A percentile compares a stretch with the other conserved stretches of the same genome.
Conservation (phyloP, 768 basidiomycete genomes). For the Tulasnella calospora region DNA sequence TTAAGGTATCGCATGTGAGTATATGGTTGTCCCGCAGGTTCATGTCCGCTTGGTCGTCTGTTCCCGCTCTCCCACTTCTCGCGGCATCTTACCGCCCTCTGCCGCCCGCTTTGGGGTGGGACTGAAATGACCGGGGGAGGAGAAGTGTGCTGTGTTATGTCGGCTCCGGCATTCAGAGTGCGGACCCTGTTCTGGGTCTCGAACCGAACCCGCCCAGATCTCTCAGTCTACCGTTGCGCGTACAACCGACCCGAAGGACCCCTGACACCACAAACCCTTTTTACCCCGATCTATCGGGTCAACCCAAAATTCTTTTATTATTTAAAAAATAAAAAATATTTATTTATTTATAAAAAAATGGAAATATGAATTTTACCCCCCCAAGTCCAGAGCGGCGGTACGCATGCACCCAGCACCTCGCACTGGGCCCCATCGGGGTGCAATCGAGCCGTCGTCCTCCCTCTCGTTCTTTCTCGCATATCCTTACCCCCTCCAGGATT, state of each 20-base stretch:
- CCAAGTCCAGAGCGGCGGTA: not conserved
- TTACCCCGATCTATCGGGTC: not conserved
- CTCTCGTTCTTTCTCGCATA: not conserved
- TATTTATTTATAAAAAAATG: not conserved
- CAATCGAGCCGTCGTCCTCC: not conserved
- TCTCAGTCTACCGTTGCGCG: not conserved
- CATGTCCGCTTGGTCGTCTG: not conserved
- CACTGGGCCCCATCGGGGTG: not conserved
- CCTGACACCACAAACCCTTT: not conserved
- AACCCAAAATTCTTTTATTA: not conserved
- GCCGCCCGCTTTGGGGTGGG: not conserved
- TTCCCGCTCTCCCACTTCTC: not conserved
- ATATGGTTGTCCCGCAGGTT: not conserved
- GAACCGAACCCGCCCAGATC: conserved; percentile 2
- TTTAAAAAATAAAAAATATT: not conserved
- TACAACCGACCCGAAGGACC: not conserved
- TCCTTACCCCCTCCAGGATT: not conserved
- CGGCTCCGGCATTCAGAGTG: not conserved
- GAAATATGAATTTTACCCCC: not conserved
- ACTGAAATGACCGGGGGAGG: not conserved
- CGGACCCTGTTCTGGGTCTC: not conserved
- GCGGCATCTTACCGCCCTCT: not conserved
- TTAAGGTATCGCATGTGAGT: conserved; percentile 5
- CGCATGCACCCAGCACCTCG: not conserved
- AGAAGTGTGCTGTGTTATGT: not conserved